Conservation (phyloP, 139 green algal species). For the Nannochloris sp. region DNA sequence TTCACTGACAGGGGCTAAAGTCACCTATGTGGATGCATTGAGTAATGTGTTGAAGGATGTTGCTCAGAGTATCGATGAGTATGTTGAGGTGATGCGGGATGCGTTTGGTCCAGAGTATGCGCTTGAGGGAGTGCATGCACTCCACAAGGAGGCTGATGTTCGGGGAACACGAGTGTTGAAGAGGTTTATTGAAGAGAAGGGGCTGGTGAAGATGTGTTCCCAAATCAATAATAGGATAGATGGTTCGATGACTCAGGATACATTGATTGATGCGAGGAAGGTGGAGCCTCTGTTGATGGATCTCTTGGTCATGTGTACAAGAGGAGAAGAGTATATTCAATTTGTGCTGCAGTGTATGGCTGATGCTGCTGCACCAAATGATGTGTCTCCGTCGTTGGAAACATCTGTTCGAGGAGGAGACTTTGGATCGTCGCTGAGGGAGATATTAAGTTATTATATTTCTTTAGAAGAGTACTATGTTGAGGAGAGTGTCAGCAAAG, state of each 20-base stretch:
- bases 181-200: constrained; percentile 60
- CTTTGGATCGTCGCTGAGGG: constrained; percentile 56
- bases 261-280: constrained; percentile 38
- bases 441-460: constrained; percentile 81
- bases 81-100: constrained; percentile 53
- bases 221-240: constrained; percentile 34
- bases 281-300: constrained; percentile 68
- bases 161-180: constrained; percentile 54
- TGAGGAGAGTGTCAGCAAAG: constrained; percentile 76
- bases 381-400: constrained; percentile 25
- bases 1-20: constrained; percentile 20
- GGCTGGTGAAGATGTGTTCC: constrained; percentile 47
- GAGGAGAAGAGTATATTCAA: constrained; percentile 83
- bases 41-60: constrained; percentile 74
- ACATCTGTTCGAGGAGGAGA: constrained; percentile 32
- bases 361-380: constrained; percentile 22
- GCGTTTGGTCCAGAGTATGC: constrained; percentile 55
- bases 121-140: constrained; percentile 13
- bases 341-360: constrained; percentile 70
- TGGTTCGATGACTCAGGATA: constrained; percentile 6
- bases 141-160: constrained; percentile 66
- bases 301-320: constrained; percentile 68
- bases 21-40: constrained; percentile 61
- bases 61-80: constrained; percentile 64
- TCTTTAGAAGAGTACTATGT: constrained; percentile 89